A percentile compares a stretch with the other conserved stretches of the same genome.
phyloP scores from a whole-genome alignment of 1,284 basidiomycete genomes.

The Heterobasidion occidentale region DNA sequence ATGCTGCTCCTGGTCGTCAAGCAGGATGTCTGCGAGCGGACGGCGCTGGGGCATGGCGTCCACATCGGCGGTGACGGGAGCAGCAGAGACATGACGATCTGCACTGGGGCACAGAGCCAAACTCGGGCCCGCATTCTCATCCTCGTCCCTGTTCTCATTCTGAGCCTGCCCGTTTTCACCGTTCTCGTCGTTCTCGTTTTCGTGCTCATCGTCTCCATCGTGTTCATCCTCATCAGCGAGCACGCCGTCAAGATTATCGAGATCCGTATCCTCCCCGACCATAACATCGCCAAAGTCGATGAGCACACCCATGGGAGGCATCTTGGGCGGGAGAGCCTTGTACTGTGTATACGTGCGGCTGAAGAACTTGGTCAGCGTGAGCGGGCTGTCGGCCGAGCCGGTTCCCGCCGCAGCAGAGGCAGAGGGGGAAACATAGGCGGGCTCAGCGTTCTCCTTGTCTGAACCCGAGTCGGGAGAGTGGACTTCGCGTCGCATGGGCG shows the following conservation, averaged over 20 bases:
- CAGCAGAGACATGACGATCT: neutral
- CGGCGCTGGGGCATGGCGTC: conserved; percentile 9
- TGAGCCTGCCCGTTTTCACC: too few species aligned
- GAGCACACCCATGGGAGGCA: conserved; percentile 40
- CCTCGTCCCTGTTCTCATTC: neutral
- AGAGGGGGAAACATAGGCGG: conserved; percentile 6
- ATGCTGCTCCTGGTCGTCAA: conserved; percentile 10
- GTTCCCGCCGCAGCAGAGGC: neutral
- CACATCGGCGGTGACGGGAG: neutral
- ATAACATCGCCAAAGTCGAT: conserved; percentile 53
- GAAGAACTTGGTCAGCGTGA: conserved; percentile 43
- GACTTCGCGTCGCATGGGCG: conserved; percentile 15
- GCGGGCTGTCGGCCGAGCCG: conserved; percentile 14
- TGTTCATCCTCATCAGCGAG: neutral
- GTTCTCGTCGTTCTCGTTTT: neutral
- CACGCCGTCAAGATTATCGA: conserved; percentile 1
- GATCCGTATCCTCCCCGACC: conserved; percentile 17
- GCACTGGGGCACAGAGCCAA: neutral
- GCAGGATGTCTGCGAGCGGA: conserved; percentile 17
- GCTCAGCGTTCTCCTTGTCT: conserved; percentile 54
- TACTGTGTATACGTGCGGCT: conserved; percentile 28
- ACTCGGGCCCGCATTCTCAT: neutral
- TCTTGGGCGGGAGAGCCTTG: conserved; percentile 20
- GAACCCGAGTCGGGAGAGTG: conserved; percentile 24
- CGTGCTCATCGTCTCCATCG: neutral